These are phyloP conservation scores for Pseudocercospora cruenta DNA, from an alignment of 2,329 filamentous ascomycete species.

Conservation along the genomic window DNA sequence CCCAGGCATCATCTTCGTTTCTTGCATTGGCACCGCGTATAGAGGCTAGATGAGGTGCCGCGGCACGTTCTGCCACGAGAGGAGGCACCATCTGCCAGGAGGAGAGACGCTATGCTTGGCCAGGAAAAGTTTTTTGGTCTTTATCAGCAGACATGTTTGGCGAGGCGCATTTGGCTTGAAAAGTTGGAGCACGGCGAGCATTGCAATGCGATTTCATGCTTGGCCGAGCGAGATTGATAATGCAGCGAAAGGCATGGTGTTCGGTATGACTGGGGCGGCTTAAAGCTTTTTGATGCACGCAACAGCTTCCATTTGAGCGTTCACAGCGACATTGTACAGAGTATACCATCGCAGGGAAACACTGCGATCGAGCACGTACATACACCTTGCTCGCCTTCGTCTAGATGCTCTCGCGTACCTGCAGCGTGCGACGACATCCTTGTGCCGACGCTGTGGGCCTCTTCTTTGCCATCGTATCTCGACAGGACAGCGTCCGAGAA, in stretches of 20 bases:
- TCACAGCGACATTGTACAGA: slow-evolving; percentile 26
- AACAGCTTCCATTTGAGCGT: slow-evolving; percentile 25
- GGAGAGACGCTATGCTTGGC: slow-evolving; percentile 20
- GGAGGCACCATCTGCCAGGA: slow-evolving; percentile 28
- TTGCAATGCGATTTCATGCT: slow-evolving; percentile 10
- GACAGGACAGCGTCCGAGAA: background rate
- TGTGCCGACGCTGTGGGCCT: slow-evolving; percentile 19
- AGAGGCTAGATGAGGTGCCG: slow-evolving; percentile 34
- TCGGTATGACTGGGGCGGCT: slow-evolving; percentile 9
- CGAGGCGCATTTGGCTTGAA: slow-evolving; percentile 21
- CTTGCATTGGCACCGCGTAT: slow-evolving; percentile 35
- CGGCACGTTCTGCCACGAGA: slow-evolving; percentile 21
- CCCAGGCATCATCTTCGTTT: slow-evolving; percentile 35
- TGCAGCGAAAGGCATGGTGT: background rate
- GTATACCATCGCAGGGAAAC: slow-evolving; percentile 20
- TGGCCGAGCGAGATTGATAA: slow-evolving; percentile 8
- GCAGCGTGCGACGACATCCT: slow-evolving; percentile 16
- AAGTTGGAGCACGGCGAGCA: slow-evolving; percentile 20
- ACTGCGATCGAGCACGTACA: slow-evolving; percentile 14
- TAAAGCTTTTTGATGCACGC: slow-evolving; percentile 13
- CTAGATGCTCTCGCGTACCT: slow-evolving; percentile 18
- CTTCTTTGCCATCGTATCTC: background rate
- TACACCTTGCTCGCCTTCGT: slow-evolving; percentile 8
- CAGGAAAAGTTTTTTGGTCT: slow-evolving; percentile 26
- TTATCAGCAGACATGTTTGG: slow-evolving; percentile 19